phyloP scores from a whole-genome alignment of 768 basidiomycete genomes.

The Xanthoconium stramineum region DNA sequence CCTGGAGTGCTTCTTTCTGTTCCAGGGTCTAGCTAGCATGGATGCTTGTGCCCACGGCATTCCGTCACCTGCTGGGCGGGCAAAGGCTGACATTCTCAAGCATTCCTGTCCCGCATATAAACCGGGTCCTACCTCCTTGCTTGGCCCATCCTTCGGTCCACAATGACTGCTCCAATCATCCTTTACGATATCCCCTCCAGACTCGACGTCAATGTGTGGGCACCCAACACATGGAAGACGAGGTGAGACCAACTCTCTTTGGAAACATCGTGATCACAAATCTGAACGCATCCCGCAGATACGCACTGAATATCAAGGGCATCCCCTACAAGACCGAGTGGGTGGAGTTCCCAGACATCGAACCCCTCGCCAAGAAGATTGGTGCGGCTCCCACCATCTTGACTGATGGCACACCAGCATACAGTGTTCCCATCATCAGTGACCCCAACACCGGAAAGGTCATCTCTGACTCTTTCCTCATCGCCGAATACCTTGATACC shows the following conservation, averaged over 20 bases:
- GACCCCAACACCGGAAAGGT: too few relatives aligned
- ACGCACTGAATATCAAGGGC: conserved; percentile 37
- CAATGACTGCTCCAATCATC: conserved; percentile 23
- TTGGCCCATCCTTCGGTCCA: background rate
- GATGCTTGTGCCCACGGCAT: too few relatives aligned
- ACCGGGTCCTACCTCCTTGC: background rate
- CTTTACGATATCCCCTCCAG: conserved; percentile 43
- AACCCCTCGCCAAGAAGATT: conserved; percentile 10
- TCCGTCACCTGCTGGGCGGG: too few relatives aligned
- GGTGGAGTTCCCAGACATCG: conserved; percentile 44
- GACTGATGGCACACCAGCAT: conserved; percentile 31
- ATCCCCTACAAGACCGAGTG: conserved; percentile 41
- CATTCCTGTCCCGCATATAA: conserved; percentile 1
- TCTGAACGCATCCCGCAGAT: conserved; percentile 1
- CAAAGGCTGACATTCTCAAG: too few relatives aligned
- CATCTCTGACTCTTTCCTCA: too few relatives aligned
- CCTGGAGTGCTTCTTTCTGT: too few relatives aligned
- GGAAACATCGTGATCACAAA: background rate
- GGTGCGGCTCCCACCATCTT: conserved; percentile 28
- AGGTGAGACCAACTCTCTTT: conserved; percentile 27
- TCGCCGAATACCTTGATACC: too few relatives aligned
- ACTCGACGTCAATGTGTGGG: conserved; percentile 15
- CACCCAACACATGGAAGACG: conserved; percentile 32
- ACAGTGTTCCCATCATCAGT: conserved; percentile 34
- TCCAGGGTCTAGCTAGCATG: too few relatives aligned